Conservation (phyloP, 1,284 basidiomycete genomes). For the Taiwanofungus camphoratus region DNA sequence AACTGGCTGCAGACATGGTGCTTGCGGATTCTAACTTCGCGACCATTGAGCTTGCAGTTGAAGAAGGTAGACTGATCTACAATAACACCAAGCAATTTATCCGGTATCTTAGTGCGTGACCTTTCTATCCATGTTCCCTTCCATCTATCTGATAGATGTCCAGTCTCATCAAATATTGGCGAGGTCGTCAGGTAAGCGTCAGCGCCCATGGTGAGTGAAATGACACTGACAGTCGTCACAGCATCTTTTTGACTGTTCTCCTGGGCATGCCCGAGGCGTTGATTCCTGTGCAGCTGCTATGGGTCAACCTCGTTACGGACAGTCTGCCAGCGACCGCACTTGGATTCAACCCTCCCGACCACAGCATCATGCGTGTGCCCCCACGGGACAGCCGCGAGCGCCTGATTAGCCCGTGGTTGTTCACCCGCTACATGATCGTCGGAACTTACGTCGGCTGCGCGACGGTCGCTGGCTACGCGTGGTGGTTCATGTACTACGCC, state of each 20-base stretch:
- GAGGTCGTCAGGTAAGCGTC: constrained; percentile 79
- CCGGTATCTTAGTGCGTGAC: constrained; percentile 73
- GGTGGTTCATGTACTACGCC: constrained; percentile 95
- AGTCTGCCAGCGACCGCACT: constrained; percentile 97
- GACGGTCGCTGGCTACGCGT: constrained; percentile 95
- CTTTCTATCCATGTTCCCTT: constrained; percentile 5
- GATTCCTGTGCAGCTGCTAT: constrained; percentile 95
- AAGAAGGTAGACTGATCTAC: constrained; percentile 96
- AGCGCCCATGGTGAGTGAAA: constrained; percentile 1
- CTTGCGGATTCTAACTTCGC: constrained; percentile 86
- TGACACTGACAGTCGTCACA: constrained; percentile 22
- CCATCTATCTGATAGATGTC: constrained; percentile 27
- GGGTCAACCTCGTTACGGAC: constrained; percentile 96
- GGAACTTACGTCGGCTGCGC: constrained; percentile 93
- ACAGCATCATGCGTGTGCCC: constrained; percentile 92
- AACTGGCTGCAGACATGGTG: constrained; percentile 96
- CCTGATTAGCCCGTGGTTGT: constrained; percentile 89
- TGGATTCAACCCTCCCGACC: constrained; percentile 96
- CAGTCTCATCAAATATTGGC: constrained; percentile 97
- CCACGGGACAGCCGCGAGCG: constrained; percentile 88
- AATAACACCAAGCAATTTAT: constrained; percentile 99
- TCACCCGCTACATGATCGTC: constrained; percentile 92
- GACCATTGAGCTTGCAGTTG: constrained; percentile 93
- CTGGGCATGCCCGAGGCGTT: constrained; percentile 98
- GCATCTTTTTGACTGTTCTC: constrained; percentile 95